Conservation (phyloP, 164 flowering plant genomes). For the Piper betle region DNA sequence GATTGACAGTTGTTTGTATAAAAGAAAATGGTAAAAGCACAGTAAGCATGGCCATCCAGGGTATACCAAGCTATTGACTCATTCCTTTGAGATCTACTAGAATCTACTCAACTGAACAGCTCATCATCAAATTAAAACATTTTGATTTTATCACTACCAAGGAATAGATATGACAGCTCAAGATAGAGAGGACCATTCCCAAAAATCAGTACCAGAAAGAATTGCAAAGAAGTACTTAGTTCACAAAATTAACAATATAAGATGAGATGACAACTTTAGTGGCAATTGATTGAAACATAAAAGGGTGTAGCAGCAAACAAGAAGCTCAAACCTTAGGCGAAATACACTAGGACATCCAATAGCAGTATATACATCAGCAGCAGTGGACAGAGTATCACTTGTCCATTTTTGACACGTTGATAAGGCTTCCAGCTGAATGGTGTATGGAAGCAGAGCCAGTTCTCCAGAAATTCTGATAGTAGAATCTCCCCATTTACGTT, state of each 20-base stretch:
- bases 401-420: conserved; percentile 53
- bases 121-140: no score
- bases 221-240: neutral
- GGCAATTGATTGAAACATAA: neutral
- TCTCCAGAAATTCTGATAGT: conserved; percentile 50
- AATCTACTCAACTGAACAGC: no score
- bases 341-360: conserved; percentile 75
- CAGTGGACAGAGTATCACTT: conserved; percentile 52
- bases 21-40: conserved; percentile 1
- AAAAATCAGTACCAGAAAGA: no score
- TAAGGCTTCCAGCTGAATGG: conserved; percentile 43
- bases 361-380: conserved; percentile 61
- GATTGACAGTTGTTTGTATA: neutral
- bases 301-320: neutral
- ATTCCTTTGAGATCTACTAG: no score
- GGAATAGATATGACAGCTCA: no score
- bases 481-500: conserved; percentile 88
- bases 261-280: neutral
- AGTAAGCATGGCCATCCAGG: conserved; percentile 3
- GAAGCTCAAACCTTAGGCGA: conserved; percentile 58
- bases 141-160: no score
- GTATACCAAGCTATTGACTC: no score
- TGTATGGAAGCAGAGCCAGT: conserved; percentile 70
- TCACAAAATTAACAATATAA: neutral
- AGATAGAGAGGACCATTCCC: no score